Evolutionary conservation across 176 grass and related monocot species (phyloP), one percentile per base, ranked within the genome.

Genomic region (Triticum turgidum): DNA sequence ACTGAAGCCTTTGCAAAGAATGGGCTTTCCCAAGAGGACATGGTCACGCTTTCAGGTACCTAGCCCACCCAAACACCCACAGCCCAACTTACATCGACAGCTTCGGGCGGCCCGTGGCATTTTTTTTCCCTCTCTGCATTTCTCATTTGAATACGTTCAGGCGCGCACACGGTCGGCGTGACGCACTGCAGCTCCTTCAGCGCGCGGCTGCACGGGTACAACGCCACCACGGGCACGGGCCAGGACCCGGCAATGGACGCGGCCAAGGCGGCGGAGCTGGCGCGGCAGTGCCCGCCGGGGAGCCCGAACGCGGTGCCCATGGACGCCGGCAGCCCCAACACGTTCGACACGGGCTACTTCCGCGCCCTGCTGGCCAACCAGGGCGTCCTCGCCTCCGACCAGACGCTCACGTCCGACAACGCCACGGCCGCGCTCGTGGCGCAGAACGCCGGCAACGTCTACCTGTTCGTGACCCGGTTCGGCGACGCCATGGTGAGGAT

Each of bases 11-110:
- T 92, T 9, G 81, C 21, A 11, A 89, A 7, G 1, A 83, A 94
- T 66, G 90, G 90, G 11, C 86, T 94, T 69, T 90, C n/a, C 18
- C 90, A 92, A 49, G 90, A 81, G 25, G 86, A 97, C n/a, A 90
- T 94, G 88, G 86, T 91, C 83, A 92, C 86, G 14, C 84, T 94
- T 3, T 94, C 94, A 41, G 93, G 89, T 95, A 90, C 17, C 13
- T 0, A 4, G 45, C 33, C 74, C 5, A 22, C 6, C 4, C 7
- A 1, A 24, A 49, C 45, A 30, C 25, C 7, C 30, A 69, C 13
- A 5, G 22, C 22, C 22, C 35, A 73, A 18, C 14, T 0, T 4
- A 52, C 22, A 45, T 33, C 6, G 15, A 30, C 18, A 38, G 0
- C 68, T 51, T 29, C 0, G 1, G 47, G 4, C 3, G 32, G 67